These are phyloP conservation scores for Aleurites moluccanus DNA, from an alignment of 441 rosid genomes.

Conservation along the genomic window DNA sequence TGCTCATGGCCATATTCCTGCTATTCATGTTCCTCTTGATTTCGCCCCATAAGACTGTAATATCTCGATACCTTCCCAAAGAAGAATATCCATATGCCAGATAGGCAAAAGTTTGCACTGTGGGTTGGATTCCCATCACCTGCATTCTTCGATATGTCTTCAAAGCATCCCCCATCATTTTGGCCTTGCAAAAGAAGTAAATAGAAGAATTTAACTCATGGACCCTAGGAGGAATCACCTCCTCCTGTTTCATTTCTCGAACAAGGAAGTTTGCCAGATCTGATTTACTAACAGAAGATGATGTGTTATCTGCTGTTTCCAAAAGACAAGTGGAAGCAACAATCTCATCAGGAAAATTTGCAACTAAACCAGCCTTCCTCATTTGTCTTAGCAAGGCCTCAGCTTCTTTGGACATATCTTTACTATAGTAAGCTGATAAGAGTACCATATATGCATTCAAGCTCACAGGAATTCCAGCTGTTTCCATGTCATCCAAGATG, in stretches of 20 bases:
- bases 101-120: constrained; percentile 56
- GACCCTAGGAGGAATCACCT: constrained; percentile 32
- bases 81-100: constrained; percentile 56
- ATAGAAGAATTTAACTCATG: constrained; percentile 70
- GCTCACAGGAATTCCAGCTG: constrained; percentile 42
- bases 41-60: constrained; percentile 81
- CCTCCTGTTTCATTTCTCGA: constrained; percentile 40
- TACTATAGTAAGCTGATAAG: constrained; percentile 49
- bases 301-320: constrained; percentile 26
- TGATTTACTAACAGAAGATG: constrained; percentile 28
- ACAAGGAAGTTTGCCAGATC: constrained; percentile 43
- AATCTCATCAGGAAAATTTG: constrained; percentile 36
- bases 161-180: constrained; percentile 74
- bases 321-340: constrained; percentile 24
- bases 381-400: constrained; percentile 52
- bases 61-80: constrained; percentile 57
- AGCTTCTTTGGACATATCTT: constrained; percentile 58
- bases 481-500: constrained; percentile 74
- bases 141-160: constrained; percentile 55
- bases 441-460: constrained; percentile 41
- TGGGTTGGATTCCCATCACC: constrained; percentile 48
- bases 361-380: constrained; percentile 46
- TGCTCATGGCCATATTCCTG: constrained; percentile 40
- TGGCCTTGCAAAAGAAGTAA: constrained; percentile 77
- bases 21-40: constrained; percentile 53